These are phyloP conservation scores for Ogataea methylovora DNA, from an alignment of 805 yeast species.

Conservation along the genomic window DNA sequence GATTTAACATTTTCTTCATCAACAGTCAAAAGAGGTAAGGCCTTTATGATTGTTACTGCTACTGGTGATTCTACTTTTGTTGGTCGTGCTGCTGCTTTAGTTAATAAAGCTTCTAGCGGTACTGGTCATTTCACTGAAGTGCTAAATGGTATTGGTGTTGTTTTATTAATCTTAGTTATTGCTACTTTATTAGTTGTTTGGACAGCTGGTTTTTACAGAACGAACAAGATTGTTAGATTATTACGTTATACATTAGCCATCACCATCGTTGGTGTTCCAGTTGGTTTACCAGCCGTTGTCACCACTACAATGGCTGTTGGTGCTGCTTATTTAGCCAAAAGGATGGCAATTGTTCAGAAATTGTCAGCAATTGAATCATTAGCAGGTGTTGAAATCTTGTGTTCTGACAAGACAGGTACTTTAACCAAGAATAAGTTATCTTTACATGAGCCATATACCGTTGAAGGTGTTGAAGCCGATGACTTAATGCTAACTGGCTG, in stretches of 20 bases:
- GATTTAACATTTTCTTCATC: constrained; percentile 87
- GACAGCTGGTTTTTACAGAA: constrained; percentile 92
- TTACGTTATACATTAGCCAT: constrained; percentile 90
- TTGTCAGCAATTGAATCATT: constrained; percentile 94
- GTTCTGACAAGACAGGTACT: constrained; percentile 98
- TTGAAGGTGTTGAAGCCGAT: constrained; percentile 93
- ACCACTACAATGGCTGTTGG: constrained; percentile 99
- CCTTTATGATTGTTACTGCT: constrained; percentile 87
- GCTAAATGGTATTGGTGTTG: constrained; percentile 94
- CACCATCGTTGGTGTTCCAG: constrained; percentile 97
- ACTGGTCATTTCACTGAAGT: constrained; percentile 96
- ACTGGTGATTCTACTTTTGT: constrained; percentile 94
- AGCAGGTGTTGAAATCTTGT: constrained; percentile 95
- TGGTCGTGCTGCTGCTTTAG: constrained; percentile 96
- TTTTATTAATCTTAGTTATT: constrained; percentile 81
- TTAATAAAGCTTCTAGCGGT: constrained; percentile 89
- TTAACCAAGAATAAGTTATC: constrained; percentile 95
- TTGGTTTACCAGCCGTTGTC: constrained; percentile 97
- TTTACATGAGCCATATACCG: constrained; percentile 95
- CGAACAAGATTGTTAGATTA: constrained; percentile 78
- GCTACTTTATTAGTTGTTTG: constrained; percentile 82
- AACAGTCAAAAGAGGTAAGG: constrained; percentile 93
- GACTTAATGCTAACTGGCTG: constrained; percentile 96
- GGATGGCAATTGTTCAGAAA: constrained; percentile 95
- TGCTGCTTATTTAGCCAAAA: constrained; percentile 97